Evolutionary conservation across 495 filamentous ascomycete species (phyloP), one percentile per base, ranked within the genome.

Genomic region (Cercophora samala): DNA sequence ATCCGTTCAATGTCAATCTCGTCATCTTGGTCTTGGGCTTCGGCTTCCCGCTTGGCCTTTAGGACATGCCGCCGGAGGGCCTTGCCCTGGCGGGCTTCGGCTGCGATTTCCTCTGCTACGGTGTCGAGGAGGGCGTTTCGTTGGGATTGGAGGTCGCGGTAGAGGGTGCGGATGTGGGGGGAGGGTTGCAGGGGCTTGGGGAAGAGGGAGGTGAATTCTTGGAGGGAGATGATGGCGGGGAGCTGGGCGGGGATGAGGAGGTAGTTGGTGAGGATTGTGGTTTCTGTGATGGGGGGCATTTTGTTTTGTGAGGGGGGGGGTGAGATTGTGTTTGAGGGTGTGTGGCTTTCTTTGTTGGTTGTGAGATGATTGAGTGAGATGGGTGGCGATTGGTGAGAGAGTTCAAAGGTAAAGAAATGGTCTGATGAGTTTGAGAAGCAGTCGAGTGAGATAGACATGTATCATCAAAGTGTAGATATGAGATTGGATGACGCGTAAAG

Each of bases 181-280:
- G 91, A 90, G 42, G 83, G 80, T 63, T 88, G 90, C 65, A 89
- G 81, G 4, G 86, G 77, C 56, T 82, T 85, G 2, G 93, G 92
- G 68, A 97, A 95, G 51, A 95, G 80, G 26, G 88, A 83, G 29
- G 85, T 87, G 79, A 96, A 96, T 68, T 91, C 85, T 61, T 87
- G 81, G 26, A 94, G 79, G 17, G 91, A 87, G 70, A 94, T 83
- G 64, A 92, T 80, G 51, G 88, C 85, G 8, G 89, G 89, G 62
- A 95, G 78, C 26, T 90, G 83, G 4, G 92, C 88, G 6, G 91
- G 89, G 18, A 89, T 81, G 59, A 96, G 87, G 52, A 97, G 82
- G 70, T 94, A 96, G 68, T 88, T 89, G 74, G 80, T 84, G 62
- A 97, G 84, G 68, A 97, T 90, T 3, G 84, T 84, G 52, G 82